Evolutionary conservation across 75 land plant genomes (phyloP).

Genomic region (Pseudotsuga menziesii): DNA sequence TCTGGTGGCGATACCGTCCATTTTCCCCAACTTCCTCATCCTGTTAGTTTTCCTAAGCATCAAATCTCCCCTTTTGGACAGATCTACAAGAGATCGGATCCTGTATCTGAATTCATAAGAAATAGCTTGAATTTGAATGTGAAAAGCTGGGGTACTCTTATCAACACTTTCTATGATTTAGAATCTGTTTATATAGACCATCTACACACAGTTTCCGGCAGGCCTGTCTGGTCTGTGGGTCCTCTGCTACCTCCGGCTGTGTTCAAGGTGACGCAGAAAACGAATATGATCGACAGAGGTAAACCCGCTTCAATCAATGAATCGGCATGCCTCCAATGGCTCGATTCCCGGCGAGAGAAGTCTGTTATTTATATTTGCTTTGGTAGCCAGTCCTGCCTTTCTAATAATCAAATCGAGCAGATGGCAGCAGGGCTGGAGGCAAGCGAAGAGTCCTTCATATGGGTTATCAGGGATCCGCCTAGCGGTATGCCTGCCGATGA

Average conservation of each 20-base stretch:
- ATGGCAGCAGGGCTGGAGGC: background rate
- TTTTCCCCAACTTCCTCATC: constrained; percentile 15
- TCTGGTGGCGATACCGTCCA: background rate
- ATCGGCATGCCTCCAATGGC: background rate
- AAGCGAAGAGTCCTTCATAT: background rate
- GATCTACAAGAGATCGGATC: background rate
- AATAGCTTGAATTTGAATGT: constrained; percentile 14
- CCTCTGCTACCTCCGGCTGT: constrained; percentile 11
- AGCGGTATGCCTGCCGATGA: background rate
- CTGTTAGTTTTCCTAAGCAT: constrained; percentile 21
- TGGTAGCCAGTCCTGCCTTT: background rate
- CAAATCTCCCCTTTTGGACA: background rate
- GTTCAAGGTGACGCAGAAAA: background rate
- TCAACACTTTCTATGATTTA: constrained; percentile 28
- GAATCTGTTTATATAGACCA: constrained; percentile 26
- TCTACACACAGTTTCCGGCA: constrained; percentile 1
- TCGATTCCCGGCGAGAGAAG: background rate
- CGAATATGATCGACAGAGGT: background rate
- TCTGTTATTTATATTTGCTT: background rate
- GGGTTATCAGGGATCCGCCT: background rate
- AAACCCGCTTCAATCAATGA: background rate
- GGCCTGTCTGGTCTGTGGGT: constrained; percentile 34
- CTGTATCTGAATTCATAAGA: constrained; percentile 12
- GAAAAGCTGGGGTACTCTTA: constrained; percentile 29
- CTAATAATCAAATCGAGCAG: background rate